Percentiles rank a stretch among this genome's conserved stretches.
Evolutionary conservation across 148 eudicot genomes (phyloP).

Genomic region (Camellia japonica): DNA sequence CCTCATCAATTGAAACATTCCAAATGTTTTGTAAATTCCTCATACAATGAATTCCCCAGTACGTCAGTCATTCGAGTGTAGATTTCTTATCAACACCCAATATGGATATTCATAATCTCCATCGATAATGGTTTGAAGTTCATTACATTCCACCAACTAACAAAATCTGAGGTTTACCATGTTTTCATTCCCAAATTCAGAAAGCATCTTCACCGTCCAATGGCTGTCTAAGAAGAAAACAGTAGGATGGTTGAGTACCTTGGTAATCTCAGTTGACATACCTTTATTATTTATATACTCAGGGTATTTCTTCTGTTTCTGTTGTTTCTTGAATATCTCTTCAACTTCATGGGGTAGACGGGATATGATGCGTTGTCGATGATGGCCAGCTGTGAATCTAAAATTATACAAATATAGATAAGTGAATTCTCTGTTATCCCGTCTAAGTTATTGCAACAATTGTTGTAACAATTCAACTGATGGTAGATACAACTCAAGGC

Average conservation of each 20-base stretch:
- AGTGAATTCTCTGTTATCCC: not conserved
- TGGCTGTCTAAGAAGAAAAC: not conserved
- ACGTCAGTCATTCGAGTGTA: not conserved
- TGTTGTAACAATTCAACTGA: not conserved
- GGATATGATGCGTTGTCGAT: not conserved
- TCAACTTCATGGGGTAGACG: not conserved
- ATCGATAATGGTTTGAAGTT: not conserved
- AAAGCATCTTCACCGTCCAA: constrained; percentile 1
- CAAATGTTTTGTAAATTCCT: constrained; percentile 11
- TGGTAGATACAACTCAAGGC: not conserved
- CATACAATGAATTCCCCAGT: not conserved
- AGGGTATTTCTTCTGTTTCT: not conserved
- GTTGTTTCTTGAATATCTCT: not conserved
- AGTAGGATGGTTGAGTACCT: not conserved
- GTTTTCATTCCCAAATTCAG: not conserved
- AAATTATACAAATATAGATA: not conserved
- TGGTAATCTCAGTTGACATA: not conserved
- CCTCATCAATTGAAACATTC: not conserved
- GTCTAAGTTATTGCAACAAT: not conserved
- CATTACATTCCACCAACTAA: not conserved
- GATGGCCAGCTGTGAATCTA: not conserved
- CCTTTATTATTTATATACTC: not conserved
- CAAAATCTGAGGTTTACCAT: not conserved
- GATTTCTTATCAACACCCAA: too few relatives aligned
- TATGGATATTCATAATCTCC: not conserved